phyloP scores from a whole-genome alignment of 768 basidiomycete genomes.

The Austroboletus eburneus region DNA sequence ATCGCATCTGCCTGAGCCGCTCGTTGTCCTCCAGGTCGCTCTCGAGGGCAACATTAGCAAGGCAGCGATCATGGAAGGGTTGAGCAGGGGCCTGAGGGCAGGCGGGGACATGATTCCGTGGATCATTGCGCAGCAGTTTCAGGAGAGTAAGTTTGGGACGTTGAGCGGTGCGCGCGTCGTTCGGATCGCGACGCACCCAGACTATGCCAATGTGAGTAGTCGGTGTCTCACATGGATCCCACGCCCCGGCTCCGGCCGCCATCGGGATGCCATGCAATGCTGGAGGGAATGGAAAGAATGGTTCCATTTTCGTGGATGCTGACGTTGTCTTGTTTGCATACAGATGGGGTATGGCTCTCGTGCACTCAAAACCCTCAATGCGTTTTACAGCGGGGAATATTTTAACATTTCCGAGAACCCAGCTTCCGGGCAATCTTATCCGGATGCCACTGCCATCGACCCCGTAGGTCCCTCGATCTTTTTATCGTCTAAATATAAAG shows the following conservation, averaged over 20 bases:
- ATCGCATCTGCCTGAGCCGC: constrained; percentile 86
- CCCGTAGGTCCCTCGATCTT: constrained; percentile 31
- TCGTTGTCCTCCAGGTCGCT: constrained; percentile 94
- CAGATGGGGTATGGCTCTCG: constrained; percentile 98
- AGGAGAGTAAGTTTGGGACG: constrained; percentile 90
- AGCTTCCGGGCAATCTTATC: constrained; percentile 49
- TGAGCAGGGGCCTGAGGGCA: constrained; percentile 77
- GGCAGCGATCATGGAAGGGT: constrained; percentile 78
- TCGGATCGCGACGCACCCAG: constrained; percentile 92
- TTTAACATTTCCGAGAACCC: constrained; percentile 75
- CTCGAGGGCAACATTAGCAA: constrained; percentile 91
- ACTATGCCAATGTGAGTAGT: constrained; percentile 77
- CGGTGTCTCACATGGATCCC: neutral
- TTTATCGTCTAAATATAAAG: no score
- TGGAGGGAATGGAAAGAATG: no score
- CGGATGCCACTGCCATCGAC: constrained; percentile 50
- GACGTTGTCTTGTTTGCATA: no score
- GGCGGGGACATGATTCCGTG: constrained; percentile 99
- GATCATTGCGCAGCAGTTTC: constrained; percentile 92
- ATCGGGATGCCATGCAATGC: no score
- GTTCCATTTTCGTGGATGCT: no score
- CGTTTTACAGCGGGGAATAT: constrained; percentile 91
- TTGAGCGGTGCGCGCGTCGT: constrained; percentile 91
- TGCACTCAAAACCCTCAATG: constrained; percentile 79
- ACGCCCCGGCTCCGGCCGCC: no score